Base-by-base conservation (phyloP, 768 basidiomycete genomes). In the Podaxis carcinomalis region DNA sequence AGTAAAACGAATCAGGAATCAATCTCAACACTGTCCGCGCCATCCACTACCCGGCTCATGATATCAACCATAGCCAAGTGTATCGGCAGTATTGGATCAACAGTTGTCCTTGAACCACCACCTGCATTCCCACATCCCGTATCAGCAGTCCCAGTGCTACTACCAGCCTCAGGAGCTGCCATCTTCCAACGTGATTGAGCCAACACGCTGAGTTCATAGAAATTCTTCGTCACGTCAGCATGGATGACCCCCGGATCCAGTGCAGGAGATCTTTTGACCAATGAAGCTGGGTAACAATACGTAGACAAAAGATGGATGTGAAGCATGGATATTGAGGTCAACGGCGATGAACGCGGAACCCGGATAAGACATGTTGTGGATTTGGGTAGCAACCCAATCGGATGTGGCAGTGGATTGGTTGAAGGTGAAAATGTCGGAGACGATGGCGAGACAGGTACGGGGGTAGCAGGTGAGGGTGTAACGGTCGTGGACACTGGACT, bases 1-100 rank as follows among this genome's bases (percentile, higher is more conserved):
- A 56, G n/a, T 40, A 36, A 50, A 32, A 36, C 25, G 44, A 62
- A 62, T 66, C 51, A 69, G 27, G 59, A 58, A 40, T 70, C 71
- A 36, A 53, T 39, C 73, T 75, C 54, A 81, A 67, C 16, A 78
- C 78, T 50, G 71, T 70, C 37, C 74, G 72, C 59, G 47, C 59
- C 51, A 16, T 46, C 59, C 13, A 42, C 25, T 14, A 60, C 59
- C 19, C 51, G 59, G 25, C 51, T 44, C 83, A 91, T 89, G 19
- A 78, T 77, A 60, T 90, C 85, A 25, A 90, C 77, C 14, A 89
- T 89, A 32, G 84, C 86, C 37, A 93, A 77, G 68, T 93, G 91
- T 68, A 88, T 84, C 11, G 91, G 92, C 55, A 93, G 70, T 40
- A 77, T 74, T 9, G 83, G 77, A 66, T 83, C 79, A 56, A 74